A percentile compares a stretch with the other conserved stretches of the same genome.
Evolutionary conservation across 2,329 filamentous ascomycete genomes (phyloP).

Genomic region (Cladosporium cucumerinum): DNA sequence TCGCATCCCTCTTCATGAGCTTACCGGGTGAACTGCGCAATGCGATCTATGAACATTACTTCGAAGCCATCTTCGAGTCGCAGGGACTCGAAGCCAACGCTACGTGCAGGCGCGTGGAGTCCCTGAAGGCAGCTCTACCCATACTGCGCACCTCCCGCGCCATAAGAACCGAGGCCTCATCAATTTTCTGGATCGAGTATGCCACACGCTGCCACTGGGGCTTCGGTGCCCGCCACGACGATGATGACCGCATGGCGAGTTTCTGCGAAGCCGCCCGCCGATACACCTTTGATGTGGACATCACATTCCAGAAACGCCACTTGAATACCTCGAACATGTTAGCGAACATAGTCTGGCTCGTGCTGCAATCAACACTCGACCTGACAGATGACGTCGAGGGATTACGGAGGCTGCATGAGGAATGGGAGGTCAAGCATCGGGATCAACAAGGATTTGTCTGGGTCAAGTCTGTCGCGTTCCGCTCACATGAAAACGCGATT

Average conservation of each 20-base stretch:
- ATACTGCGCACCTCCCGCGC: background rate
- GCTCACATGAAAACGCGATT: background rate
- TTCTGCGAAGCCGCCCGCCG: background rate
- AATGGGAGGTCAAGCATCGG: background rate
- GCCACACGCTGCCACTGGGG: background rate
- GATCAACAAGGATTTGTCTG: background rate
- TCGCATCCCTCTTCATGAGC: background rate
- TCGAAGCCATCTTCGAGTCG: background rate
- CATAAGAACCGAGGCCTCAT: background rate
- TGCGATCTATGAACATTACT: background rate
- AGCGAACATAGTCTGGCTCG: background rate
- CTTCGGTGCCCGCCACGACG: background rate
- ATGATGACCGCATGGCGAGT: background rate
- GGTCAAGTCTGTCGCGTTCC: background rate
- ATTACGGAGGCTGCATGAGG: background rate
- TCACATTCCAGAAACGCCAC: background rate
- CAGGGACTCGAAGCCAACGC: background rate
- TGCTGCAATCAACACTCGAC: background rate
- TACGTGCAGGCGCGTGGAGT: background rate
- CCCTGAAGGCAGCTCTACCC: background rate
- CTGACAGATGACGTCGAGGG: background rate
- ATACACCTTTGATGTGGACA: background rate
- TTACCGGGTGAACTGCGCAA: slow-evolving; percentile 1
- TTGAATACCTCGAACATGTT: background rate
- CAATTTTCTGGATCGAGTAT: slow-evolving; percentile 7